Percentiles rank a stretch among this genome's conserved stretches.
Evolutionary conservation across 495 filamentous ascomycete genomes (phyloP).

Genomic region (Penicillium riverlandense): DNA sequence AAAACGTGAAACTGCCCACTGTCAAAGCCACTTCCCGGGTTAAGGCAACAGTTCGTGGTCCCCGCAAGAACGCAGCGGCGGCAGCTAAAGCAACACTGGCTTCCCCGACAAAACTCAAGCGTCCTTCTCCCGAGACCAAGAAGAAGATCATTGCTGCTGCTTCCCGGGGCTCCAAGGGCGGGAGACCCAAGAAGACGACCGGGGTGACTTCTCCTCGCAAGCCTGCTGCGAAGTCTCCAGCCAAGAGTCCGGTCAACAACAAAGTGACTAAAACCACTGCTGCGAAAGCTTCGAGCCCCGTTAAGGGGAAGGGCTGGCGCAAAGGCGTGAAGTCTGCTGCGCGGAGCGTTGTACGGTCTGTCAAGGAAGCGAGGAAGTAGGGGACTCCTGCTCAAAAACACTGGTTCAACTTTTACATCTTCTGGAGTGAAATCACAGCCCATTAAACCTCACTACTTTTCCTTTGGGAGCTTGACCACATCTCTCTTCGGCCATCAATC

Average conservation of each 20-base stretch:
- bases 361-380: conserved; percentile 13
- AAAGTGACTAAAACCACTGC: conserved; percentile 5
- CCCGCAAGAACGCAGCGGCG: conserved; percentile 4
- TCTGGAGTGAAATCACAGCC: too few species aligned
- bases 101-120: conserved; percentile 18
- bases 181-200: conserved; percentile 9
- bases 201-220: conserved; percentile 12
- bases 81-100: conserved; percentile 9
- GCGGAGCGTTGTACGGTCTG: conserved; percentile 7
- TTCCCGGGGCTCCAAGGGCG: conserved; percentile 15
- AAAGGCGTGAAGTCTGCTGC: conserved; percentile 12
- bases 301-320: conserved; percentile 2
- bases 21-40: conserved; percentile 16
- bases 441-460: too few species aligned
- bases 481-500: too few species aligned
- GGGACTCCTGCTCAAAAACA: too few species aligned
- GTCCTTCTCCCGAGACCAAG: conserved; percentile 29
- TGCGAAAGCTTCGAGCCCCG: neutral
- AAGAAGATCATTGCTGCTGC: conserved; percentile 22
- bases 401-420: too few species aligned
- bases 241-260: conserved; percentile 6
- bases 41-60: conserved; percentile 13
- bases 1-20: conserved; percentile 21
- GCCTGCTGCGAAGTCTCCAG: conserved; percentile 8
- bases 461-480: too few species aligned